Evolutionary conservation across 352 stramenopile species (phyloP), one percentile per base, ranked within the genome.

Genomic region (Peronospora destructor): DNA sequence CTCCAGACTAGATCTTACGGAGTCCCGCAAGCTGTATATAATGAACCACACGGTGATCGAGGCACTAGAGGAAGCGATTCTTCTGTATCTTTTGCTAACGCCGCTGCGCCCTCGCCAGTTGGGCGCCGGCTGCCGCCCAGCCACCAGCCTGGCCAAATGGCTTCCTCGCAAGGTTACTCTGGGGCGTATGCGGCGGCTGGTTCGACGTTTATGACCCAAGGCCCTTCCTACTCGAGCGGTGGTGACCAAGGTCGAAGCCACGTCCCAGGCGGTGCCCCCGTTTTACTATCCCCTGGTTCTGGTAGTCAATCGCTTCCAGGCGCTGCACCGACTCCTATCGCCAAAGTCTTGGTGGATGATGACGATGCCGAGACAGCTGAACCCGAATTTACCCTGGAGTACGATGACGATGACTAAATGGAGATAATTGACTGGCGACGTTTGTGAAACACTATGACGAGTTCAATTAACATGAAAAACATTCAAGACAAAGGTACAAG

Each of bases 381-480:
- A 14, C 71, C 76, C 4, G 73, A 87, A 59, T 89, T 89, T 57
- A 85, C 63, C 4, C 62, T 89, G 38, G 67, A 89, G 49, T 89
- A 89, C 53, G 78, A 89, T 45, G 78, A 89, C 35, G 78, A 89
- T 14, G 78, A 89, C 37, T 86, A 71, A 60, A 56, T 52, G 39
- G 42, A 64, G 50, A 56, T 51, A 66, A 63, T 59, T 48, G 43
- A 67, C 13, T 33, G 40, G 14, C 12, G 28, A 21, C 19, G 37
- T 67, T 62, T 64, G 38, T 52, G 29, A 59, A 63, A 52, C 17
- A 56, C 48, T 30, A 45, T 53, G 21, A 17, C 45, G 32, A 21
- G 30, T 50, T 52, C 26, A 26, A n/a, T 37, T 43, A 14, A n/a
- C 36, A 21, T 32, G 48, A 25, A 13, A 12, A 45, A 12, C 28